Conservation (phyloP, 192 early-diverging fungal species). For the Backusella liffmaniae region DNA sequence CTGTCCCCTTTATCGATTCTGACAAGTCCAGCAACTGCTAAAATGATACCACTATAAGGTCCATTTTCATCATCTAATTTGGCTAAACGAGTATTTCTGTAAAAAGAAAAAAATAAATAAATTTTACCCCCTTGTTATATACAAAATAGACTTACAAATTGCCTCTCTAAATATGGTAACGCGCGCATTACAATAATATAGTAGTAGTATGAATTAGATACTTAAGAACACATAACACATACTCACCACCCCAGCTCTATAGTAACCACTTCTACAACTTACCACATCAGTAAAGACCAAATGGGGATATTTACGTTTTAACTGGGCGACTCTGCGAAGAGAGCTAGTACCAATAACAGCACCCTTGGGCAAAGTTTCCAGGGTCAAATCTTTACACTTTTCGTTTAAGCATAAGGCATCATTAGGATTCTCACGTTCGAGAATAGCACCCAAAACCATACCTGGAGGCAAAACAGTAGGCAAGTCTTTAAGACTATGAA, state of each 20-base stretch:
- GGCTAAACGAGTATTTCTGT: conserved; percentile 83
- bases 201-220: background rate
- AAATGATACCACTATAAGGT: conserved; percentile 73
- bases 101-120: conserved; percentile 42
- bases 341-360: conserved; percentile 87
- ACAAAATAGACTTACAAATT: conserved; percentile 35
- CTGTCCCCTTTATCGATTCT: conserved; percentile 67
- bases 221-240: background rate
- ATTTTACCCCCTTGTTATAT: conserved; percentile 8
- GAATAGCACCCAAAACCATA: conserved; percentile 80
- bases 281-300: conserved; percentile 79
- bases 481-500: conserved; percentile 94
- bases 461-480: conserved; percentile 81
- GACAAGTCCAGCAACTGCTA: conserved; percentile 85
- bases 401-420: conserved; percentile 72
- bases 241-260: background rate
- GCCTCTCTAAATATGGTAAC: conserved; percentile 24
- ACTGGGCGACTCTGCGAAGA: conserved; percentile 84
- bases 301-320: conserved; percentile 73
- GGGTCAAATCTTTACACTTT: conserved; percentile 26
- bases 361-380: conserved; percentile 69
- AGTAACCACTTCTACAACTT: conserved; percentile 20
- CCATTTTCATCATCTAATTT: conserved; percentile 81
- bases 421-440: conserved; percentile 86
- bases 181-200: background rate